Percentiles rank a stretch among this genome's conserved stretches.
Evolutionary conservation across 78 protist genomes (phyloP).

Genomic region (Anaeramoeba ignava): DNA sequence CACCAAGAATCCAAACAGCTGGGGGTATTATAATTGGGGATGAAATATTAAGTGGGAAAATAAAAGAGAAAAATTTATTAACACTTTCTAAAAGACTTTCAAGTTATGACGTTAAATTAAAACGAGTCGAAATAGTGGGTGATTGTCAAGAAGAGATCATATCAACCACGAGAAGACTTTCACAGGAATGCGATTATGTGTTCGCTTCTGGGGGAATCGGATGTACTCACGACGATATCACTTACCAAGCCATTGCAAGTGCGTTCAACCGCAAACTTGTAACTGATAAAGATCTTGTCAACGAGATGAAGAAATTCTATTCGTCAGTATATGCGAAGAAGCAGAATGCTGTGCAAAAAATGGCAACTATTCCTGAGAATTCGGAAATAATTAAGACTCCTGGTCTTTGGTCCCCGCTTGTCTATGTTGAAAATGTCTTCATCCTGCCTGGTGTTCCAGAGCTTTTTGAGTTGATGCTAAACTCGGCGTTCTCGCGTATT

Average conservation of each 20-base stretch:
- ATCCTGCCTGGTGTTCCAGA: slow-evolving; percentile 24
- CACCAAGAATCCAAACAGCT: too few species aligned
- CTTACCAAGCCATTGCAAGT: slow-evolving; percentile 10
- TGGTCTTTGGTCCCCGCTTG: slow-evolving; percentile 2
- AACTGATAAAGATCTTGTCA: not conserved
- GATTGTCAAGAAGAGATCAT: slow-evolving; percentile 1
- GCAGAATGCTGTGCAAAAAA: not conserved
- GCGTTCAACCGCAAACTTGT: slow-evolving; percentile 7
- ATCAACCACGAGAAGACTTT: not conserved
- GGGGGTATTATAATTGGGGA: slow-evolving; percentile 10
- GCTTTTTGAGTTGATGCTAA: not conserved
- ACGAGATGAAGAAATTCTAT: not conserved
- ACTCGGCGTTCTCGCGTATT: not conserved
- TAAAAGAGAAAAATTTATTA: not conserved
- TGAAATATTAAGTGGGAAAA: slow-evolving; percentile 13
- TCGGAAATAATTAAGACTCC: not conserved
- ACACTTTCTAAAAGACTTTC: not conserved
- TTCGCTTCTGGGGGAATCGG: slow-evolving; percentile 24
- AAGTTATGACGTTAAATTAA: not conserved
- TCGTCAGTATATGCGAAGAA: not conserved
- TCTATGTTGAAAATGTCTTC: slow-evolving; percentile 9
- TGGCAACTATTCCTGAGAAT: not conserved
- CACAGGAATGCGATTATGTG: not conserved
- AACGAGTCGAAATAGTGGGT: not conserved
- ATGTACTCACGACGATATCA: slow-evolving; percentile 20